Evolutionary conservation across 441 rosid genomes (phyloP), one percentile per base, ranked within the genome.

Genomic region (Gossypium trilobum): DNA sequence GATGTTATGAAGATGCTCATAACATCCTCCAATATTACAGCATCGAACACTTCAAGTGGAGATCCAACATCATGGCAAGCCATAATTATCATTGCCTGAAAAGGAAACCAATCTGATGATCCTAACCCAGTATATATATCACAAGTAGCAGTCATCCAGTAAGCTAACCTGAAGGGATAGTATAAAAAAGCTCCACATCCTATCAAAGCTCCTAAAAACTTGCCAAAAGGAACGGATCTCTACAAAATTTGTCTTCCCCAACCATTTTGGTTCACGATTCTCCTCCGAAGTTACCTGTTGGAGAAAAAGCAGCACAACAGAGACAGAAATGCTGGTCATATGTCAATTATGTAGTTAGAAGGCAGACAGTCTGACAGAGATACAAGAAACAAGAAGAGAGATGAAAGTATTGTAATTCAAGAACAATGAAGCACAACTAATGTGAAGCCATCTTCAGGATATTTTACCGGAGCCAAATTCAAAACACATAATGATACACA

Each of bases 221-320:
- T 95, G 99, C 99, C 97, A 95, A 82, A 95, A 89, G 31, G 99
- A 91, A 75, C 91, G 98, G 64, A 82, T 86, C 89, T 95, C 99
- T 62, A 89, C 94, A 85, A 91, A 95, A 78, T 95, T 91, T 74
- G 89, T 89, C 89, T 95, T 92, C 76, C 98, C 98, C 55, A 89
- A 74, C 99, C 99, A 92, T 73, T 74, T 91, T 77, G 51, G 76
- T 56, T 85, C 81, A 27, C 39, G 56, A 64, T 46, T 78, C 68
- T 82, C 87, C 76, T 83, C 90, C 44, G 22, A 23, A 22, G 77
- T 3, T 68, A 22, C 86, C 97, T 95, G 83, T 57, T 42, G 42
- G 65, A 71, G 69, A 77, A 50, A 56, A 33, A 5, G 73, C 70
- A 70, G 25, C n/a, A 75, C 25, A 48, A 68, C 36, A 46, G 67